Conservation (phyloP, 257 asterid genomes). For the Hygrophila difformis region DNA sequence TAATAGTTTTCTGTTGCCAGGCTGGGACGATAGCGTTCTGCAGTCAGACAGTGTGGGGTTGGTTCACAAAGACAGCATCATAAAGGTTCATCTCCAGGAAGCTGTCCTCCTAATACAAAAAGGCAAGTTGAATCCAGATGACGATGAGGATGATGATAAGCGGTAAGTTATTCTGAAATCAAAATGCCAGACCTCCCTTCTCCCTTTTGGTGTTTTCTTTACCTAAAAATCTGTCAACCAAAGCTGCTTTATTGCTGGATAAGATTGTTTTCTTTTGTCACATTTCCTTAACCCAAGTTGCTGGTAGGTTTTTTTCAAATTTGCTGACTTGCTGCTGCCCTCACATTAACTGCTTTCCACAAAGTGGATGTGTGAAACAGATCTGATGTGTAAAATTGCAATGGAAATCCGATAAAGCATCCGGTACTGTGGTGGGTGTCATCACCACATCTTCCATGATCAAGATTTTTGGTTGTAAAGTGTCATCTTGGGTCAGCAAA, state of each 20-base stretch:
- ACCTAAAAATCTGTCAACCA: slow-evolving; percentile 14
- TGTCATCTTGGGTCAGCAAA: slow-evolving; percentile 17
- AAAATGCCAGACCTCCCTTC: slow-evolving; percentile 8
- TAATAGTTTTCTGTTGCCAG: no score
- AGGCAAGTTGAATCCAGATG: slow-evolving; percentile 12
- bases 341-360: slow-evolving; percentile 15
- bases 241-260: slow-evolving; percentile 34
- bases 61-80: slow-evolving; percentile 7
- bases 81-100: neutral
- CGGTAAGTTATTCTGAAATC: slow-evolving; percentile 19
- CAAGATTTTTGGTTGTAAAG: slow-evolving; percentile 28
- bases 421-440: slow-evolving; percentile 22
- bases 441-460: slow-evolving; percentile 19
- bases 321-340: slow-evolving; percentile 28
- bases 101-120: slow-evolving; percentile 5
- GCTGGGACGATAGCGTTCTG: no score
- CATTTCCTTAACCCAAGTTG: slow-evolving; percentile 5
- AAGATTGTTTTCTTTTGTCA: slow-evolving; percentile 15
- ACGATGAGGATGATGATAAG: slow-evolving; percentile 4
- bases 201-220: slow-evolving; percentile 3
- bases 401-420: slow-evolving; percentile 13
- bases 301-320: slow-evolving; percentile 13
- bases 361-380: slow-evolving; percentile 24
- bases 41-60: slow-evolving; percentile 1
- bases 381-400: slow-evolving; percentile 38